Evolutionary conservation across 73 alveolate genomes (phyloP).

Genomic region (Uronychia setigera): DNA sequence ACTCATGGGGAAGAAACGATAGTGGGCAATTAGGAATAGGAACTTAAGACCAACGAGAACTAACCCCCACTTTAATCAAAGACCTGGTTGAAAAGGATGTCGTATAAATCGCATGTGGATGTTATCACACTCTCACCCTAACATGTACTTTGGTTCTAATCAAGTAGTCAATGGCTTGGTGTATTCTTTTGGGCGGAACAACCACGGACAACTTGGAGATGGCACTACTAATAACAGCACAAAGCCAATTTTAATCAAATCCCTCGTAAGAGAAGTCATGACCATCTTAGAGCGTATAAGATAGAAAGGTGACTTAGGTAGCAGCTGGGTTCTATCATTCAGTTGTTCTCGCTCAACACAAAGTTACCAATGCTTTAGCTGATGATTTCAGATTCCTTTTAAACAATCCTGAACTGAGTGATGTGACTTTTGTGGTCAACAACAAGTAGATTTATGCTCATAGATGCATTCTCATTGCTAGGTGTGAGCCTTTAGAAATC

Average conservation of each 20-base stretch:
- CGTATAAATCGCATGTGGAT: constrained; percentile 91
- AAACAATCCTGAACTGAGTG: constrained; percentile 53
- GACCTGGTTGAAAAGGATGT: constrained; percentile 81
- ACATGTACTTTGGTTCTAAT: constrained; percentile 16
- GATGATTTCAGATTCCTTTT: constrained; percentile 29
- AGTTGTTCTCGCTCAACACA: constrained; percentile 50
- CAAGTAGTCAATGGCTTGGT: constrained; percentile 41
- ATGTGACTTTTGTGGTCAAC: constrained; percentile 60
- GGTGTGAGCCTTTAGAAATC: constrained; percentile 67
- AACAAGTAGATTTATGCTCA: constrained; percentile 62
- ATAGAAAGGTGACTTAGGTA: constrained; percentile 58
- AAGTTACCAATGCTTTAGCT: constrained; percentile 35
- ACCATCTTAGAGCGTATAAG: neutral
- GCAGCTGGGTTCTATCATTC: constrained; percentile 80
- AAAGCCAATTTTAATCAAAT: constrained; percentile 50
- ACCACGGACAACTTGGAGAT: constrained; percentile 73
- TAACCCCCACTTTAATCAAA: constrained; percentile 47
- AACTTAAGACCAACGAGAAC: constrained; percentile 37
- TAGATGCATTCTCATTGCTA: constrained; percentile 65
- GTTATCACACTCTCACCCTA: constrained; percentile 92
- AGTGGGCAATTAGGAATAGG: constrained; percentile 93
- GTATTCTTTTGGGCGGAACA: constrained; percentile 62
- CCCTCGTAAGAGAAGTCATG: neutral
- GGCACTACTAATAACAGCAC: constrained; percentile 44
- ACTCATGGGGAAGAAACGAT: constrained; percentile 92